Evolutionary conservation across 2,329 filamentous ascomycete species (phyloP), one percentile per base, ranked within the genome.

Genomic region (Thielaviopsis ethacetica): DNA sequence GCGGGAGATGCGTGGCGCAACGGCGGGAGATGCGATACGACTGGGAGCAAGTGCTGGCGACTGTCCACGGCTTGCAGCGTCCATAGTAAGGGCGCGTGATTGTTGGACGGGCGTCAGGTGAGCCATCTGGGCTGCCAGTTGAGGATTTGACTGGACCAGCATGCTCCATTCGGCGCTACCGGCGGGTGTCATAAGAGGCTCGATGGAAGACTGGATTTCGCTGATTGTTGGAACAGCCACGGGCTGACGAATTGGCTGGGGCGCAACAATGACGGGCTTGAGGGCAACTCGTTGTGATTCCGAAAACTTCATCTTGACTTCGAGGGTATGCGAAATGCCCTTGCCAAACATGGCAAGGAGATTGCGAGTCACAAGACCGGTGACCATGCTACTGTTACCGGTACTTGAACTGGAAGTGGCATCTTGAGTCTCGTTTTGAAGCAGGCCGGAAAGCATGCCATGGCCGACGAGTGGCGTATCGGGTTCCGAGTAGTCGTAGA

Each of bases 401-500:
- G 53, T 6, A 12, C 21, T 22, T 21, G 12, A 15, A 21, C 19
- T 24, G 15, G 75, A 76, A 58, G 77, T 15, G 17, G 54, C 49
- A 67, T 68, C 81, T 30, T 56, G 59, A 10, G 5, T 5, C 17
- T 44, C 13, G 5, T 22, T 52, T n/a, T 57, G 52, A 53, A 97
- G 76, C 22, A 85, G 82, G 80, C 86, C 86, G 44, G 93, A 97
- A 21, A 98, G 76, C 83, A 97, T 88, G 57, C 94, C 93, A 71
- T 98, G 91, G 22, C 93, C 93, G 24, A 96, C 91, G 59, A 97
- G 78, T 57, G 94, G 93, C 19, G 85, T 88, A 67, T 96, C 91
- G 63, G 88, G 87, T 72, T 98, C 93, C 13, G 93, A 96, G 70
- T 91, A 97, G 71, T 98, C 93, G 73, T 89, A 88, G 30, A 91